Evolutionary conservation across 345 rosid species (phyloP).

Genomic region (Populus tremula): DNA sequence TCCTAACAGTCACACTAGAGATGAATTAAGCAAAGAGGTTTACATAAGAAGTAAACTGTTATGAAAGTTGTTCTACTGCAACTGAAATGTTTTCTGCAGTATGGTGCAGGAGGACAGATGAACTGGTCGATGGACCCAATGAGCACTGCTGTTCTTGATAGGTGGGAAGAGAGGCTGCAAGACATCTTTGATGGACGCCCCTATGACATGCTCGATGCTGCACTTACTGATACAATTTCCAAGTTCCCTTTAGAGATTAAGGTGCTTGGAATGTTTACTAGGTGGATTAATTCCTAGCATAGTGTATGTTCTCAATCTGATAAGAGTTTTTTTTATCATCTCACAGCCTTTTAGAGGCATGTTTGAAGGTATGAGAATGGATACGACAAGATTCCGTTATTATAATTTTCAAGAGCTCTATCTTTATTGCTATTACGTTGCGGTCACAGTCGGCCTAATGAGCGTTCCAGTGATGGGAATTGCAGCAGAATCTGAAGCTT

Average conservation of each 20-base stretch:
- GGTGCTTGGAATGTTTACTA: conserved; percentile 21
- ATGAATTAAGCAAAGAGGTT: no score
- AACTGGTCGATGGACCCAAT: conserved; percentile 60
- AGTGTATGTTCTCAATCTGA: neutral
- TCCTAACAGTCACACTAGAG: no score
- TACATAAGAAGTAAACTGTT: no score
- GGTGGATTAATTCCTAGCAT: neutral
- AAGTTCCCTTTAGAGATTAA: conserved; percentile 53
- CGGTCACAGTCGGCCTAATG: conserved; percentile 58
- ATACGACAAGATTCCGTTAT: conserved; percentile 41
- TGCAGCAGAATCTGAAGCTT: conserved; percentile 35
- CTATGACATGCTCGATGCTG: conserved; percentile 60
- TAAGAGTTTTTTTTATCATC: neutral
- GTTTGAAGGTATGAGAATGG: conserved; percentile 71
- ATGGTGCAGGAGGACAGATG: conserved; percentile 73
- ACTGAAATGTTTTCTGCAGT: conserved; percentile 28
- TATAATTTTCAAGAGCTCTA: conserved; percentile 53
- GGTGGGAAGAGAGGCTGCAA: conserved; percentile 56
- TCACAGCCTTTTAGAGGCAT: conserved; percentile 59
- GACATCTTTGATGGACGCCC: conserved; percentile 56
- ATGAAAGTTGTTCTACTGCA: neutral
- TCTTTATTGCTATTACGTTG: conserved; percentile 53
- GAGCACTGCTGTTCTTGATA: conserved; percentile 44
- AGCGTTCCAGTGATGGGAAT: conserved; percentile 69
- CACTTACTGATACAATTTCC: conserved; percentile 48